These are phyloP conservation scores for Ustilago bromivora DNA, from an alignment of 1,284 basidiomycete genomes.

Conservation along the genomic window DNA sequence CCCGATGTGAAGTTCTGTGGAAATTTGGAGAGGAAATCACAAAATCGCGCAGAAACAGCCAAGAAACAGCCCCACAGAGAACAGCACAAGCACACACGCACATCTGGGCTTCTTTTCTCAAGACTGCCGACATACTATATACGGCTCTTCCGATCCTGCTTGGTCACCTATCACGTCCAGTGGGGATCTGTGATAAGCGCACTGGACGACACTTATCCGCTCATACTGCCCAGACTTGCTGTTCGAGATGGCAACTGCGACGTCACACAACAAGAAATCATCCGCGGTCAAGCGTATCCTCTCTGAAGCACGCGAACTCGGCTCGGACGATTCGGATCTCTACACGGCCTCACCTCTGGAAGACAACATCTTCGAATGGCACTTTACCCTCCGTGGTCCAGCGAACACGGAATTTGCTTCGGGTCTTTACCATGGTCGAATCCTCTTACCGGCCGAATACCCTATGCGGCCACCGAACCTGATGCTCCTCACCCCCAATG, in stretches of 20 bases:
- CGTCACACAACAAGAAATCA: slow-evolving; percentile 71
- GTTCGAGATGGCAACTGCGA: slow-evolving; percentile 39
- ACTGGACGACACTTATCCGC: not conserved
- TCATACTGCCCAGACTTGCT: not conserved
- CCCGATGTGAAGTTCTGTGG: not conserved
- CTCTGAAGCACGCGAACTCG: slow-evolving; percentile 91
- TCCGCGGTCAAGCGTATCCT: slow-evolving; percentile 94
- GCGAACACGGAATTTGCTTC: slow-evolving; percentile 65
- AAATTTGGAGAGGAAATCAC: not conserved
- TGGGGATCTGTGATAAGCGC: not conserved
- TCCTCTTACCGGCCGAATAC: slow-evolving; percentile 89
- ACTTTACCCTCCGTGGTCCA: slow-evolving; percentile 92
- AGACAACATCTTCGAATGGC: slow-evolving; percentile 80
- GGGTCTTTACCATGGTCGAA: slow-evolving; percentile 85
- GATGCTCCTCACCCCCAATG: slow-evolving; percentile 93
- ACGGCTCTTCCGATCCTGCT: not conserved
- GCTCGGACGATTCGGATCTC: slow-evolving; percentile 82
- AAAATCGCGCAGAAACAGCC: too few species aligned
- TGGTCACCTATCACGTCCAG: not conserved
- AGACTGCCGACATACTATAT: not conserved
- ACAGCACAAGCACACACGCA: not conserved
- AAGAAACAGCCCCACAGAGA: not conserved
- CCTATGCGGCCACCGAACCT: slow-evolving; percentile 94
- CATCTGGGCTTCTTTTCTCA: not conserved
- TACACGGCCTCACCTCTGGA: slow-evolving; percentile 86